A percentile compares a stretch with the other conserved stretches of the same genome.
These are phyloP conservation scores for Eucalyptus erythrocorys DNA, from an alignment of 345 rosid genomes.

Conservation along the genomic window DNA sequence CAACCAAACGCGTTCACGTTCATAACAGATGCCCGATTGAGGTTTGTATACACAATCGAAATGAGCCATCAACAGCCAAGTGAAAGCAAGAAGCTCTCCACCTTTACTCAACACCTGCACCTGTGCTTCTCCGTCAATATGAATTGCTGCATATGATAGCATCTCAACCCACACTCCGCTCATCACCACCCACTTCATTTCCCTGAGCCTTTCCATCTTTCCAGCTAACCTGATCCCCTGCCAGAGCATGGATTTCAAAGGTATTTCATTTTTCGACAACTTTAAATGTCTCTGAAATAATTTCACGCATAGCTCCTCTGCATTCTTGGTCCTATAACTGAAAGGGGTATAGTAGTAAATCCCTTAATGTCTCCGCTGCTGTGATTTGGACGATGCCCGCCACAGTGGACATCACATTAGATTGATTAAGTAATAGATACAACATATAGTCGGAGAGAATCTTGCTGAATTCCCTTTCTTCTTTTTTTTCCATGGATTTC, in stretches of 20 bases:
- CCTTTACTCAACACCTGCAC: background rate
- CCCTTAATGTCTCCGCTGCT: fast-evolving
- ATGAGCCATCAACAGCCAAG: background rate
- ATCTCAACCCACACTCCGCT: background rate
- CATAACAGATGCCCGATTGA: fast-evolving
- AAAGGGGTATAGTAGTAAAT: fast-evolving
- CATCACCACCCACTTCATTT: background rate
- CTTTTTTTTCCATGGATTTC: fast-evolving
- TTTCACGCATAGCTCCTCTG: fast-evolving
- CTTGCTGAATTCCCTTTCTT: too few species aligned
- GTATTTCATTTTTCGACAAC: fast-evolving
- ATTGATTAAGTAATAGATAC: too few species aligned
- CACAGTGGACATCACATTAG: fast-evolving
- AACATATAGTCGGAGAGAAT: too few species aligned
- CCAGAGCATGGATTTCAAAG: fast-evolving
- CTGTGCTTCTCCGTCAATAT: background rate
- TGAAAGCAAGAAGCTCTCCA: background rate
- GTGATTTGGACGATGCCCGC: fast-evolving
- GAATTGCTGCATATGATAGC: background rate
- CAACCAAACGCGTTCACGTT: too few species aligned
- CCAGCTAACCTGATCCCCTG: fast-evolving
- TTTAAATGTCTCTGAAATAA: fast-evolving
- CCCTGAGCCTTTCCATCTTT: fast-evolving
- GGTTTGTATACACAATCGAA: background rate
- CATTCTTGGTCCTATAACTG: fast-evolving